Conservation (phyloP, 148 eudicot species). For the Amaranthus hypochondriacus region DNA sequence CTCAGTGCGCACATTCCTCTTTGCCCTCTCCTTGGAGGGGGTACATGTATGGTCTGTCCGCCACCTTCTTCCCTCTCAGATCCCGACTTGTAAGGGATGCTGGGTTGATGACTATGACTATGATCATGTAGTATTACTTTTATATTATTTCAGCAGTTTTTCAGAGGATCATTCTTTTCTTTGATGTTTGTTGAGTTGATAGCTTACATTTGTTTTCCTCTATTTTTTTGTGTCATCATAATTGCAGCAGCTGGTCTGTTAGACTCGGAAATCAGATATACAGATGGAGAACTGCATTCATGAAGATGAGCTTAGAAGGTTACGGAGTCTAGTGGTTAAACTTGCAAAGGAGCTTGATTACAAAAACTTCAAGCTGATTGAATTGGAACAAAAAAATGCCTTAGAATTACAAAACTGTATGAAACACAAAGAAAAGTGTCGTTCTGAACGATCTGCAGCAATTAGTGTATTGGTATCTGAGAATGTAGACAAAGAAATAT, state of each 20-base stretch:
- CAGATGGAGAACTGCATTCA: constrained; percentile 18
- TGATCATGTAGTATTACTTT: no score
- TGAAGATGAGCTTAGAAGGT: constrained; percentile 16
- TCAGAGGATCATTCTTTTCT: not conserved
- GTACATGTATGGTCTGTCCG: no score
- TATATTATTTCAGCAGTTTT: not conserved
- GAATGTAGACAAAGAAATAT: constrained; percentile 13
- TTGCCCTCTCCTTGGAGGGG: no score
- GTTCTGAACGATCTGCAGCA: constrained; percentile 11
- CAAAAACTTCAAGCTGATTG: constrained; percentile 24
- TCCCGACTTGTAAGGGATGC: no score
- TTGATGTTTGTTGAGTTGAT: not conserved
- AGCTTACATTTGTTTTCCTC: not conserved
- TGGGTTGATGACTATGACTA: no score
- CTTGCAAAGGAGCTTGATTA: constrained; percentile 26
- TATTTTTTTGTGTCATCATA: not conserved
- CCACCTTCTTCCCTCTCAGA: no score
- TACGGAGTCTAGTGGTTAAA: constrained; percentile 21
- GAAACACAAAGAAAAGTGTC: constrained; percentile 16
- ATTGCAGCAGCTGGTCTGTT: constrained; percentile 5
- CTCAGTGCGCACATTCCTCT: no score
- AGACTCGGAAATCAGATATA: not conserved
- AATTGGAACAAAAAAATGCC: constrained; percentile 12
- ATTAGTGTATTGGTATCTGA: constrained; percentile 16
- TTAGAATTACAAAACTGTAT: not conserved